phyloP scores from a whole-genome alignment of 257 asterid species.

The Avicennia marina region DNA sequence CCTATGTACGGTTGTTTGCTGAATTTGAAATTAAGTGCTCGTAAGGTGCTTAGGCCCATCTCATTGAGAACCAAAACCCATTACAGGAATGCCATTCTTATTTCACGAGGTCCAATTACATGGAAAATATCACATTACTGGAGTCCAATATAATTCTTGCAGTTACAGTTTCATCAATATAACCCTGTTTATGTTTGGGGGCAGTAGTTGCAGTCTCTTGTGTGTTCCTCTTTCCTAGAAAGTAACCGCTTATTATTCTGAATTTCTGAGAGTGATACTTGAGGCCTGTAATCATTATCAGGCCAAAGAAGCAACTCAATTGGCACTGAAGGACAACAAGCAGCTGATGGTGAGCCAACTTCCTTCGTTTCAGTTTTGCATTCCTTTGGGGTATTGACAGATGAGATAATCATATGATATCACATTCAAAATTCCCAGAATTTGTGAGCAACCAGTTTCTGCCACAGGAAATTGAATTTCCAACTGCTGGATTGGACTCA shows the following conservation, averaged over 20 bases:
- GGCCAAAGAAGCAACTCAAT: constrained; percentile 76
- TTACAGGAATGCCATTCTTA: too few relatives aligned
- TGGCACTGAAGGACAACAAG: constrained; percentile 53
- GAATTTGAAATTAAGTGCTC: neutral
- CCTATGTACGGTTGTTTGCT: neutral
- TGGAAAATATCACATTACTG: too few relatives aligned
- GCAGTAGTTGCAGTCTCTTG: too few relatives aligned
- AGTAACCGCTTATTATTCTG: neutral
- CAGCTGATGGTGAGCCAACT: constrained; percentile 72
- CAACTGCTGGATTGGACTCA: constrained; percentile 83
- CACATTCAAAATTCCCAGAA: constrained; percentile 35
- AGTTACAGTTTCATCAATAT: too few relatives aligned
- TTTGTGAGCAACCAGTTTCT: constrained; percentile 74
- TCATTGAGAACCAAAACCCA: too few relatives aligned
- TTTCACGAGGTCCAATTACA: too few relatives aligned
- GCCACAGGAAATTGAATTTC: constrained; percentile 93
- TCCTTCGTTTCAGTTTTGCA: constrained; percentile 5
- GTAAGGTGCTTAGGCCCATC: too few relatives aligned
- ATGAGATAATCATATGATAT: constrained; percentile 20
- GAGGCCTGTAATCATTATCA: constrained; percentile 23
- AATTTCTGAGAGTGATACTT: constrained; percentile 2
- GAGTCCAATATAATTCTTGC: too few relatives aligned
- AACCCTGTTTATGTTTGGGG: too few relatives aligned
- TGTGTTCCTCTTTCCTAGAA: too few relatives aligned
- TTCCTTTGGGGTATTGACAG: constrained; percentile 12